A percentile compares a stretch with the other conserved stretches of the same genome.
Conservation (phyloP, 192 early-diverging fungal genomes). For the Mortierella claussenii region DNA sequence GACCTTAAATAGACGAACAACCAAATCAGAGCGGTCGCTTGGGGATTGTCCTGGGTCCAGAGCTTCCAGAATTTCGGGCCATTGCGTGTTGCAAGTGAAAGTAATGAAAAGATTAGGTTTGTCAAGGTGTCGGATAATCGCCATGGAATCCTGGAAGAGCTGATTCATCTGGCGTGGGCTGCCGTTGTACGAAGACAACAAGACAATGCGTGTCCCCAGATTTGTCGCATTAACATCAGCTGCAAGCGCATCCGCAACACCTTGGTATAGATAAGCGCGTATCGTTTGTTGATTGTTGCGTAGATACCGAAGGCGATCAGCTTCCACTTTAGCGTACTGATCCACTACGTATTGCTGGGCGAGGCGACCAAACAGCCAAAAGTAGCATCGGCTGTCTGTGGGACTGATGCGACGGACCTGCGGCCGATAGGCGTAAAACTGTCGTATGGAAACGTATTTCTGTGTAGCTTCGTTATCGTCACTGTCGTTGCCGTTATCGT, state of each 20-base stretch:
- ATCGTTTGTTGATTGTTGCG: constrained; percentile 5
- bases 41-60: constrained; percentile 1
- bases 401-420: constrained; percentile 6
- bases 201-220: background rate
- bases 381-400: constrained; percentile 7
- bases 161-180: constrained; percentile 25
- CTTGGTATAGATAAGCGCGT: constrained; percentile 12
- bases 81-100: constrained; percentile 37
- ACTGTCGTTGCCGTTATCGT: too few relatives aligned
- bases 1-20: constrained; percentile 37
- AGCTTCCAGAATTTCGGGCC: constrained; percentile 9
- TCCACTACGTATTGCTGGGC: constrained; percentile 42
- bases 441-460: too few relatives aligned
- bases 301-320: constrained; percentile 12
- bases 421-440: too few relatives aligned
- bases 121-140: constrained; percentile 28
- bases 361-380: constrained; percentile 27
- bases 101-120: constrained; percentile 58
- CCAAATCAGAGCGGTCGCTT: constrained; percentile 21
- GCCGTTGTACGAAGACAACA: constrained; percentile 9
- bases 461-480: too few relatives aligned
- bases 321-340: constrained; percentile 42
- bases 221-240: background rate
- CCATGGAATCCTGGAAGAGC: constrained; percentile 33
- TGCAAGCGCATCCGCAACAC: constrained; percentile 10